Evolutionary conservation across 164 flowering plant species (phyloP).

Genomic region (Brasenia schreberi): DNA sequence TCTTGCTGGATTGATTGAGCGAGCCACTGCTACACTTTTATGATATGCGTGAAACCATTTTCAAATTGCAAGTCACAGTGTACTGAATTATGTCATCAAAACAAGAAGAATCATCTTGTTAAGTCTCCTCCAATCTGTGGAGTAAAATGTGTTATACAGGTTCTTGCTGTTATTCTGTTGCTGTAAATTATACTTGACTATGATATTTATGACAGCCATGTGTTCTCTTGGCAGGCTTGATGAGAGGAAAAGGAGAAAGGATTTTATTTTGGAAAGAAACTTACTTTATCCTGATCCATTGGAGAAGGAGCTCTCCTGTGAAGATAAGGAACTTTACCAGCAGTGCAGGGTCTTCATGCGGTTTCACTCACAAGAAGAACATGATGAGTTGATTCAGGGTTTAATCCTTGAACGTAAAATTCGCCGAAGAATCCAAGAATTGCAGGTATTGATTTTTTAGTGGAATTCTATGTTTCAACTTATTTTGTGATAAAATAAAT

Average conservation of each 20-base stretch:
- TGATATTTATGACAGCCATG: background rate
- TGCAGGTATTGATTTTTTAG: conserved; percentile 41
- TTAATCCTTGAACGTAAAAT: conserved; percentile 62
- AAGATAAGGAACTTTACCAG: conserved; percentile 59
- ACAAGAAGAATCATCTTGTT: background rate
- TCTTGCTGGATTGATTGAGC: background rate
- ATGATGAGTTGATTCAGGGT: conserved; percentile 45
- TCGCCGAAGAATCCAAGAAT: conserved; percentile 60
- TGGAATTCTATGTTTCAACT: background rate
- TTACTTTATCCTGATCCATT: conserved; percentile 61
- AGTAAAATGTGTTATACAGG: background rate
- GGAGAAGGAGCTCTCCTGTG: conserved; percentile 53
- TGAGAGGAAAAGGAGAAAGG: conserved; percentile 91
- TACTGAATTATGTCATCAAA: no score
- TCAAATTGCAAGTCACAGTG: no score
- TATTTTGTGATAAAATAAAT: background rate
- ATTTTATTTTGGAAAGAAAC: conserved; percentile 77
- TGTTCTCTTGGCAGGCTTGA: conserved; percentile 56
- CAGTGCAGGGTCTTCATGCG: conserved; percentile 77
- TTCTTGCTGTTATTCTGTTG: background rate
- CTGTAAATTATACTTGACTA: background rate
- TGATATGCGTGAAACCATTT: no score
- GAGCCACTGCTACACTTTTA: no score
- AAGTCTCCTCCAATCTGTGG: background rate
- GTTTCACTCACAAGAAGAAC: conserved; percentile 72